Base-by-base conservation (phyloP, 2,329 filamentous ascomycete species). In the Fusarium sp. region DNA sequence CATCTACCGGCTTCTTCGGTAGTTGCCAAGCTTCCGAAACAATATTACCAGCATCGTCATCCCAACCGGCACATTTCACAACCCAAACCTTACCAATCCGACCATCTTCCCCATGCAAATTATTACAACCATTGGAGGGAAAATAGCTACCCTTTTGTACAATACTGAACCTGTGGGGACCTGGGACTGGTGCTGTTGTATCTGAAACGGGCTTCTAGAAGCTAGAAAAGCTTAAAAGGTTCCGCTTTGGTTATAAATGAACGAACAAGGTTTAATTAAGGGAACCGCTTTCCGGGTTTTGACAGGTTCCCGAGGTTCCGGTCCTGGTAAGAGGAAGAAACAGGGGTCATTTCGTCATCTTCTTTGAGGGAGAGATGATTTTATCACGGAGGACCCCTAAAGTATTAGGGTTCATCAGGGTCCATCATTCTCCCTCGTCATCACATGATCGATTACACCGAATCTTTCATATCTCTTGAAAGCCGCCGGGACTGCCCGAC, bases 211-310 rank as follows among this genome's bases (percentile, higher is more conserved):
- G 42, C 61, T 72, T 74, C 71, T 27, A 74, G 71, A 74, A 73
- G 61, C 47, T 58, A 63, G 22, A 52, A 22, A 73, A 67, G 40
- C 64, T 58, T 29, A 60, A 61, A 66, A 38, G 40, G 56, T 59
- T 27, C 62, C 29, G 37, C 35, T 35, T 45, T 29, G 52, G 24
- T 57, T 62, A 60, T 22, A 18, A 67, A 54, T 50, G 38, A 34
- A 37, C 34, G 56, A 58, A 58, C 67, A 74, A 73, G 64, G 71
- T 74, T 74, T 74, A 31, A 74, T 74, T 72, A 72, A 74, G 71
- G 71, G 71, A 65, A 63, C 64, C 37, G 22, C 24, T 38, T 45
- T 18, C 42, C 7, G 35, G 64, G 18, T 6, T 35, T 22, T 64
- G 57, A 29, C 13, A 31, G 22, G 34, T 20, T 70, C 35, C 38